Evolutionary conservation across 371 early-diverging fungal genomes (phyloP).

Genomic region (Syncephalastrum sp.): DNA sequence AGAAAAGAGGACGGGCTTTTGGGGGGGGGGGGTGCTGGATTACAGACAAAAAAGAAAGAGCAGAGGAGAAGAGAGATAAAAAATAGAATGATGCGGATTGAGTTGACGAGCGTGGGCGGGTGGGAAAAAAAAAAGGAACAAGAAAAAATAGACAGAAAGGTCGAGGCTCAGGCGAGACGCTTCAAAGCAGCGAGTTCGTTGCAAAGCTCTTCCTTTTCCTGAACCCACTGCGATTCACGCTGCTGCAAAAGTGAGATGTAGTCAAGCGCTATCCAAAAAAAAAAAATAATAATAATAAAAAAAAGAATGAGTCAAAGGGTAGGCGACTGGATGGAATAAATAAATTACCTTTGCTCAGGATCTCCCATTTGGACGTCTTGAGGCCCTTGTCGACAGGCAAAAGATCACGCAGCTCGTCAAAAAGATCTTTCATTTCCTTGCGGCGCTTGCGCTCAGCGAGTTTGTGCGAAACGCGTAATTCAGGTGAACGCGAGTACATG

Average conservation of each 20-base stretch:
- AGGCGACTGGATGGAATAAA: too few relatives aligned
- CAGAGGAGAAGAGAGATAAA: too few relatives aligned
- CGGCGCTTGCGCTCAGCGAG: constrained; percentile 78
- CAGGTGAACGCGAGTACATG: constrained; percentile 60
- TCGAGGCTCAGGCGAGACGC: too few relatives aligned
- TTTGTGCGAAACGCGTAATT: constrained; percentile 68
- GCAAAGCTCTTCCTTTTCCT: constrained; percentile 33
- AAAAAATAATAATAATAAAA: too few relatives aligned
- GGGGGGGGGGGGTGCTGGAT: too few relatives aligned
- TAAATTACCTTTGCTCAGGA: constrained; percentile 64
- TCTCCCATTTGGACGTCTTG: constrained; percentile 80
- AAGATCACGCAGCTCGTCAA: constrained; percentile 71
- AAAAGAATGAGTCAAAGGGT: not conserved
- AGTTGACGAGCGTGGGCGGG: too few relatives aligned
- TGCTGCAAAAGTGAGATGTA: constrained; percentile 27
- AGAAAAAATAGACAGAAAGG: too few relatives aligned
- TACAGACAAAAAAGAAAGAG: too few relatives aligned
- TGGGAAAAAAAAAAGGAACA: too few relatives aligned
- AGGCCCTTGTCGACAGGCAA: constrained; percentile 68
- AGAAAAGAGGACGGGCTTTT: too few relatives aligned
- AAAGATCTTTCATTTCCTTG: constrained; percentile 79
- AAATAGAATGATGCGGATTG: too few relatives aligned
- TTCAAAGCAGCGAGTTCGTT: constrained; percentile 28
- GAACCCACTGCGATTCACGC: constrained; percentile 21
- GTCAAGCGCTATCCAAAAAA: constrained; percentile 18